Percentiles rank a stretch among this genome's conserved stretches.
phyloP scores from a whole-genome alignment of 306 rosid species.

The Sphenostylis stenocarpa region DNA sequence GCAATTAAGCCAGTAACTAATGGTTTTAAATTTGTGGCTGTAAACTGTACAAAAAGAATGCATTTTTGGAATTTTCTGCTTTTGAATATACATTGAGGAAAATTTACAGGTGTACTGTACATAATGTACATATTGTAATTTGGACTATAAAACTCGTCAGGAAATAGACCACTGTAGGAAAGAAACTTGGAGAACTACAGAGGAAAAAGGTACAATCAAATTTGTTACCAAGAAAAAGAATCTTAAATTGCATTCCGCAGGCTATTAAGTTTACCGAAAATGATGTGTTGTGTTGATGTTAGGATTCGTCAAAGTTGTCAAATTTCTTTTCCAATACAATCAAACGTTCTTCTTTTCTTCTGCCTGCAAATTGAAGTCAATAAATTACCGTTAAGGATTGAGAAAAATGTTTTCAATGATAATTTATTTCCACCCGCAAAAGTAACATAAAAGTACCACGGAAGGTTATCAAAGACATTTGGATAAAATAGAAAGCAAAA shows the following conservation, averaged over 20 bases:
- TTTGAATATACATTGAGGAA: constrained; percentile 11
- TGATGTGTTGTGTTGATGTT: constrained; percentile 1
- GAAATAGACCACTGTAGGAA: neutral
- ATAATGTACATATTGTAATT: constrained; percentile 25
- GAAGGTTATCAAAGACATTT: constrained; percentile 1
- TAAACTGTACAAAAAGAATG: too few relatives aligned
- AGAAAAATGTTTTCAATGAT: neutral
- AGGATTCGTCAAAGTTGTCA: constrained; percentile 30
- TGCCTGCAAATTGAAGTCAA: constrained; percentile 46
- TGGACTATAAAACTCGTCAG: constrained; percentile 13
- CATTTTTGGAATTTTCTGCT: too few relatives aligned
- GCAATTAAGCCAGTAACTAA: too few relatives aligned
- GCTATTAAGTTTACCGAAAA: constrained; percentile 7
- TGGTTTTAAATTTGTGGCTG: too few relatives aligned
- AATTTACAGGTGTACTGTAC: constrained; percentile 39
- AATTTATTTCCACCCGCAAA: constrained; percentile 14
- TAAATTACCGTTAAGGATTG: constrained; percentile 1
- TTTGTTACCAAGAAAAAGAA: constrained; percentile 12
- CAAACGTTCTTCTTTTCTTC: constrained; percentile 45
- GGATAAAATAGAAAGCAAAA: constrained; percentile 8
- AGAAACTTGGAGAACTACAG: neutral
- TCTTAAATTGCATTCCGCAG: neutral
- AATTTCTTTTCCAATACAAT: neutral
- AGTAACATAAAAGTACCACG: neutral
- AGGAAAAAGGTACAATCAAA: neutral